Evolutionary conservation across 2,329 filamentous ascomycete genomes (phyloP).

Genomic region (Verticillium zaregamsianum): DNA sequence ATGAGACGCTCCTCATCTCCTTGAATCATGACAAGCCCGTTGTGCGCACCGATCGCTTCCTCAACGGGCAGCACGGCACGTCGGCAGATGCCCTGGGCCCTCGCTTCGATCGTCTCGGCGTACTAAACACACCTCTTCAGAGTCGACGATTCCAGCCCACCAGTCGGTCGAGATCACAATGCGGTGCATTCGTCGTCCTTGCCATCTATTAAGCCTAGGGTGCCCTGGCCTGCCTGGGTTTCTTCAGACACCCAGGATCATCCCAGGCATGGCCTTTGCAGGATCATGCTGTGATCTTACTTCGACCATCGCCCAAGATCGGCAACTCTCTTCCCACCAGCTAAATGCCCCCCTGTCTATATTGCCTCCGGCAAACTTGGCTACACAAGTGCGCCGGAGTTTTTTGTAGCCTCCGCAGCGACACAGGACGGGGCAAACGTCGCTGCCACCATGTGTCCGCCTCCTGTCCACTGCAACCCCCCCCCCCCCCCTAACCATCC

Average conservation of each 20-base stretch:
- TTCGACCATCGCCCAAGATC: neutral
- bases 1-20: neutral
- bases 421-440: neutral
- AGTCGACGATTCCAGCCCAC: too few species aligned
- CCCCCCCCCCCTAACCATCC: neutral
- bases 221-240: neutral
- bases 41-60: neutral
- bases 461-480: too few species aligned
- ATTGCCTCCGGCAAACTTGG: neutral
- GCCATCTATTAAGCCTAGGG: neutral
- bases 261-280: neutral
- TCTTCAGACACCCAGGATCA: neutral
- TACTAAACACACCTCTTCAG: neutral
- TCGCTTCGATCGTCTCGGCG: neutral
- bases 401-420: neutral
- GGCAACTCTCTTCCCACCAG: neutral
- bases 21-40: neutral
- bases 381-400: neutral
- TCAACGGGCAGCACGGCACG: neutral
- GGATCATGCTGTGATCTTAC: neutral
- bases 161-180: neutral
- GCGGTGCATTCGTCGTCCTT: neutral
- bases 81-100: neutral
- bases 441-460: neutral
- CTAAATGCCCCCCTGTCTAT: neutral